Base-by-base conservation (phyloP, 202 grass and related monocot species). In the Carex arenaria region DNA sequence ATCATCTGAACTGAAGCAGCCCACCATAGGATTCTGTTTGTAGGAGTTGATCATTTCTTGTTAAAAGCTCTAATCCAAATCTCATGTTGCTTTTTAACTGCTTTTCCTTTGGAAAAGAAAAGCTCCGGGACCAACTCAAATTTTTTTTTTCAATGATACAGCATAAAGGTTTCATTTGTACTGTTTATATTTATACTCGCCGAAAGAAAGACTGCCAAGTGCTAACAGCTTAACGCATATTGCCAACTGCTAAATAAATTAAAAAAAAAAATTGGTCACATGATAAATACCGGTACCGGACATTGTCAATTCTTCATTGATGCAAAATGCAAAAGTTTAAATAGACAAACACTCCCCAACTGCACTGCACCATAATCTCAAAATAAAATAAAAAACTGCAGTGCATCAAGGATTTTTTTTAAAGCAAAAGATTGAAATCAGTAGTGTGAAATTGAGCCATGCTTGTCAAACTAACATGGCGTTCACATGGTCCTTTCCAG, bases 401-500 rank as follows among this genome's bases (percentile, higher is more conserved):
- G 3, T 34, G 32, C 9, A 47, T 47, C 43, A 10, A 47, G 43
- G 43, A 47, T 47, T 10, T 47, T 40, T 40, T 56, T 76, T 56
- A 32, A 72, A 32, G 55, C 22, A 51, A 54, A 32, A 32, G 31
- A 49, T 23, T 51, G 12, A 74, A 74, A 53, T 15, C 22, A 22
- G 47, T 6, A 9, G 36, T 71, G 40, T 15, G 47, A 51, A 74
- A 74, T 53, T 74, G 11, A 72, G 69, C 32, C 0, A 38, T 57
- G 53, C 26, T 59, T 19, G 53, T 78, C 73, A 78, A 59, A 78
- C 53, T 56, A 78, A 78, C 73, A 78, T 78, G 73, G 53, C 53
- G 38, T 38, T 31, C 73, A 78, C 53, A 78, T 78, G 73, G 53
- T 30, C 15, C 34, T 78, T 78, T 59, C 17, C 26, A 78, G 53